Evolutionary conservation across 306 rosid genomes (phyloP), one percentile per base, ranked within the genome.

Genomic region (Comarum palustre): DNA sequence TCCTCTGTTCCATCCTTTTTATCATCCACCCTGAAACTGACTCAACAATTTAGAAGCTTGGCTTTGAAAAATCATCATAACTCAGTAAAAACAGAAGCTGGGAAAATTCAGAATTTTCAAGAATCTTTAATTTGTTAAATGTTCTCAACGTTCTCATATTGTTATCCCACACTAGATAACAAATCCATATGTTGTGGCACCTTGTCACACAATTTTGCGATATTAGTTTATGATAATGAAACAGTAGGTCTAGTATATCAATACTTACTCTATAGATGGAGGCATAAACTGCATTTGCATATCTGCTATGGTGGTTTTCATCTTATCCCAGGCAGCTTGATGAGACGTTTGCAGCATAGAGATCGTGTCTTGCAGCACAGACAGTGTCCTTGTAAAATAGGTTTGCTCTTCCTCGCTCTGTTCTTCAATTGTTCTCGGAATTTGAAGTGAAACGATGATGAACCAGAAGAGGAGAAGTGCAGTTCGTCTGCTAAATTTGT

Each of bases 221-320:
- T 1, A 14, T 60, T 8, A 22, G 66, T 13, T 60, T 29, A 15
- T 54, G 17, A 27, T 59, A 29, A 29, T 60, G 66, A 60, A 59
- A 59, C 39, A 59, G 16, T 19, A n/a, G n/a, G n/a, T n/a, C n/a
- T n/a, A n/a, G n/a, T n/a, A n/a, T n/a, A n/a, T n/a, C n/a, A n/a
- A 6, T 27, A 75, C 89, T 82, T 68, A 85, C 96, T 87, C 92
- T 62, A 87, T 42, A 80, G 73, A 79, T 45, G 92, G 89, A 47
- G 85, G 82, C 62, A 87, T 79, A 69, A 86, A 81, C 39, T 81
- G 88, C 84, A 81, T 77, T 71, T 84, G 89, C 68, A 87, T 52
- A 15, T 86, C 85, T 38, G 76, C 72, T 4, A 86, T 67, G 41
- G 81, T 77, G 20, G 69, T 73, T 81, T 81, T 87, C 64, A 86